Base-by-base conservation (phyloP, 192 early-diverging fungal species). In the Backusella circina region DNA sequence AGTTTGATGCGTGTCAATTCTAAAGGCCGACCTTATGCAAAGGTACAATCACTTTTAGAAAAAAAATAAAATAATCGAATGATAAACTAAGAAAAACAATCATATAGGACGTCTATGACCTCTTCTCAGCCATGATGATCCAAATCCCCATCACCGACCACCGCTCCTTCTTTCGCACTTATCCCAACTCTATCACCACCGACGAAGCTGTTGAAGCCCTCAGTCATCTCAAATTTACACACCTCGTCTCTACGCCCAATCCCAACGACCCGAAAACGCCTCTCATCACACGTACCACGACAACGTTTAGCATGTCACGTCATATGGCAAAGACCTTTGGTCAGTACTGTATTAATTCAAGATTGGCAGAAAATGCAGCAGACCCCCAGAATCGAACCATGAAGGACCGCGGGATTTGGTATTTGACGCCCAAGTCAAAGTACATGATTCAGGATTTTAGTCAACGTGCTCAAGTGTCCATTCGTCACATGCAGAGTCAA, bases 291-390 rank as follows among this genome's bases (percentile, higher is more conserved):
- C 82, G 85, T 0, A 84, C 83, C 16, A 89, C 86, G 2, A 89
- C 88, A 2, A 87, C 87, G 4, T 88, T 90, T 73, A 86, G 83
- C 18, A 85, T 90, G 79, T 77, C 84, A 26, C 70, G 80, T 8
- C 84, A 86, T 32, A 90, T 88, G 86, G 76, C 84, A 15, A 81
- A 80, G n/a, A 84, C 79, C n/a, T 66, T 90, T 0, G 84, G 84
- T 37, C 83, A 86, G 66, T 77, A 85, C 23, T 88, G 88, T 30
- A 79, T 90, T 73, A 83, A 87, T 23, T 83, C 88, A 4, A 79
- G 83, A 15, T 70, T 88, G n/a, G 79, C 84, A 39, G 84, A 84
- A 35, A 82, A 80, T 30, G 78, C 82, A 0, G 33, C 77, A 0
- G 88, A 90, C 31, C 76, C 85, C 1, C 65, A 41, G 18, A 87